A percentile compares a stretch with the other conserved stretches of the same genome.
phyloP scores from a whole-genome alignment of 306 rosid species.

The Medicago arabica region DNA sequence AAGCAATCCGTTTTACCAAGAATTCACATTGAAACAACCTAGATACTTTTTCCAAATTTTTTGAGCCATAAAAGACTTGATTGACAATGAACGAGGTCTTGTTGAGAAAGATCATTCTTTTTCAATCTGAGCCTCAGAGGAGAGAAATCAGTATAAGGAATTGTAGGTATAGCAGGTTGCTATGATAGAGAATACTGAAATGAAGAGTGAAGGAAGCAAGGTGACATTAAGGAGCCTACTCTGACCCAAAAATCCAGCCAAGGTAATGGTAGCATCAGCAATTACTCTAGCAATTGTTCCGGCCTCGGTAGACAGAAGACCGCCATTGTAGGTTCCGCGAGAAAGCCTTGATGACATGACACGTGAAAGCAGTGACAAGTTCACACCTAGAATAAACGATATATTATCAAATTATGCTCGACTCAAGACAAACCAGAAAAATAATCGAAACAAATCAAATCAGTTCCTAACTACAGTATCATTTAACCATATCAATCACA shows the following conservation, averaged over 20 bases:
- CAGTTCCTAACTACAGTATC: no score
- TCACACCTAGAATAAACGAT: constrained; percentile 69
- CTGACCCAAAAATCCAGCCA: constrained; percentile 76
- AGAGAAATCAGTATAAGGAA: constrained; percentile 66
- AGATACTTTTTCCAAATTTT: constrained; percentile 18
- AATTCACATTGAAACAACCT: constrained; percentile 32
- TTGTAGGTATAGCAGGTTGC: constrained; percentile 95
- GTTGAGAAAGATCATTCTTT: constrained; percentile 18
- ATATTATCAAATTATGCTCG: neutral
- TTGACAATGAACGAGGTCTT: constrained; percentile 4
- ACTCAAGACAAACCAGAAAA: no score
- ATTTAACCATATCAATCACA: neutral
- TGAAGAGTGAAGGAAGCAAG: constrained; percentile 81
- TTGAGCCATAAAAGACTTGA: constrained; percentile 30
- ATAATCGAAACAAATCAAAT: no score
- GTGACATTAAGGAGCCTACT: constrained; percentile 85
- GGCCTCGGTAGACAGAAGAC: constrained; percentile 92
- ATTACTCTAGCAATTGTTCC: constrained; percentile 94
- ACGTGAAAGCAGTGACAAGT: constrained; percentile 90
- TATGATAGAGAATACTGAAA: constrained; percentile 74
- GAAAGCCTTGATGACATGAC: constrained; percentile 98
- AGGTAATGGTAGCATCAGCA: constrained; percentile 89
- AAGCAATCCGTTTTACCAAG: neutral
- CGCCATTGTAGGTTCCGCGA: constrained; percentile 94
- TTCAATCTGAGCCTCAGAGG: constrained; percentile 5